phyloP scores from a whole-genome alignment of 352 stramenopile species.

The Globisporangium cederbergense region DNA sequence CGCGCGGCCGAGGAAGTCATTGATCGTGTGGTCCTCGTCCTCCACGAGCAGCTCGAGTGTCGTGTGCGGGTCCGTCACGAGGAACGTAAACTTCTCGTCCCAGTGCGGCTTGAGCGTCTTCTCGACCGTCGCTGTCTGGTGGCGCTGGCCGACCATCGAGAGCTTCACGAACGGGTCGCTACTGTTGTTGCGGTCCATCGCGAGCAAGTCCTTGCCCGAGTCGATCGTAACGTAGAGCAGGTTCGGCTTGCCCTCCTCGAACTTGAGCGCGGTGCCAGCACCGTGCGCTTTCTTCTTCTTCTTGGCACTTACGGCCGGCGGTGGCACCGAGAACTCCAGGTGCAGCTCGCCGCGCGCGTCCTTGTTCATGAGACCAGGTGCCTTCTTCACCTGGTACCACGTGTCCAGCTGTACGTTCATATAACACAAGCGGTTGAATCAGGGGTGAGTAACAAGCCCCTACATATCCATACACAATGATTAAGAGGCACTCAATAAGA shows the following conservation, averaged over 20 bases:
- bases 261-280: background rate
- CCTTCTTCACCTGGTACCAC: slow-evolving; percentile 51
- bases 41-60: slow-evolving; percentile 61
- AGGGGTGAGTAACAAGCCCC: background rate
- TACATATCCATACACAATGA: background rate
- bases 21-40: slow-evolving; percentile 64
- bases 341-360: slow-evolving; percentile 61
- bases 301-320: background rate
- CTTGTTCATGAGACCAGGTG: slow-evolving; percentile 40
- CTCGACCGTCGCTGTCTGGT: slow-evolving; percentile 56
- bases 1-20: slow-evolving; percentile 67
- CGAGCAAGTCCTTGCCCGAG: slow-evolving; percentile 69
- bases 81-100: slow-evolving; percentile 68
- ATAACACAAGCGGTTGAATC: background rate
- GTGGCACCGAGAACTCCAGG: slow-evolving; percentile 30
- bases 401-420: slow-evolving; percentile 19
- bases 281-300: slow-evolving; percentile 7
- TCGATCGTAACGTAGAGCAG: slow-evolving; percentile 70
- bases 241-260: slow-evolving; percentile 33
- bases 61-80: slow-evolving; percentile 35
- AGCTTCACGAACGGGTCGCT: slow-evolving; percentile 88
- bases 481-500: background rate
- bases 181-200: slow-evolving; percentile 72
- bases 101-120: slow-evolving; percentile 77
- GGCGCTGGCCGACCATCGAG: slow-evolving; percentile 64